Percentiles rank a stretch among this genome's conserved stretches.
Conservation (phyloP, 169 alveolate genomes). For the Pseudocohnilembus persalinus region DNA sequence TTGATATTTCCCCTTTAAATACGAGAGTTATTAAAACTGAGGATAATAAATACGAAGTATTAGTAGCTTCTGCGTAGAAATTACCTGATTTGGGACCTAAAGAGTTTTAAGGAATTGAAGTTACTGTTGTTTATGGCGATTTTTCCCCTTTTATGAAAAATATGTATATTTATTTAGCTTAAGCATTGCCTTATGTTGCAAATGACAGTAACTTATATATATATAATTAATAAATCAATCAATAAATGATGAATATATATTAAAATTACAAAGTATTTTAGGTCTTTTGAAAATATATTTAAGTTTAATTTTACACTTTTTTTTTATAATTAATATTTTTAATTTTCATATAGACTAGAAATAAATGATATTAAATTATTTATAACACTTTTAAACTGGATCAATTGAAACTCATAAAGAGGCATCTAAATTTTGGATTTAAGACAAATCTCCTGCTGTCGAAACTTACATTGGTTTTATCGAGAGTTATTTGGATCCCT, state of each 20-base stretch:
- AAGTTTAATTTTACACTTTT: too few relatives aligned
- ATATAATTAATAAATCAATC: too few relatives aligned
- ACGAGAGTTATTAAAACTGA: constrained; percentile 51
- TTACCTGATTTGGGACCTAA: constrained; percentile 24
- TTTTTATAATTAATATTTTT: too few relatives aligned
- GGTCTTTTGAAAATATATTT: too few relatives aligned
- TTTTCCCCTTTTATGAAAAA: constrained; percentile 41
- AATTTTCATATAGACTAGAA: too few relatives aligned
- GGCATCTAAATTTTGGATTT: constrained; percentile 77
- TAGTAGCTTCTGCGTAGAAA: constrained; percentile 1
- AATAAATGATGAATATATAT: too few relatives aligned
- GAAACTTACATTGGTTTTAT: constrained; percentile 79
- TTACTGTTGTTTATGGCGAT: constrained; percentile 64
- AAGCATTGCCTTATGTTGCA: constrained; percentile 57
- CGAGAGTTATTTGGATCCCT: constrained; percentile 79
- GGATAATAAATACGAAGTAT: constrained; percentile 26
- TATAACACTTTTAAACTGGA: constrained; percentile 70
- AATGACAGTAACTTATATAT: too few relatives aligned
- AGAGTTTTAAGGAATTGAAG: constrained; percentile 32
- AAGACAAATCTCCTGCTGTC: constrained; percentile 75
- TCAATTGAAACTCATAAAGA: constrained; percentile 72
- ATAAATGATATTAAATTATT: constrained; percentile 56
- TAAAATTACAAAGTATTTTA: too few relatives aligned
- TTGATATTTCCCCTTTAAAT: constrained; percentile 56
- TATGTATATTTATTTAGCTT: constrained; percentile 45